phyloP scores from a whole-genome alignment of 208 protist species.

The Trypanosoma theileri region DNA sequence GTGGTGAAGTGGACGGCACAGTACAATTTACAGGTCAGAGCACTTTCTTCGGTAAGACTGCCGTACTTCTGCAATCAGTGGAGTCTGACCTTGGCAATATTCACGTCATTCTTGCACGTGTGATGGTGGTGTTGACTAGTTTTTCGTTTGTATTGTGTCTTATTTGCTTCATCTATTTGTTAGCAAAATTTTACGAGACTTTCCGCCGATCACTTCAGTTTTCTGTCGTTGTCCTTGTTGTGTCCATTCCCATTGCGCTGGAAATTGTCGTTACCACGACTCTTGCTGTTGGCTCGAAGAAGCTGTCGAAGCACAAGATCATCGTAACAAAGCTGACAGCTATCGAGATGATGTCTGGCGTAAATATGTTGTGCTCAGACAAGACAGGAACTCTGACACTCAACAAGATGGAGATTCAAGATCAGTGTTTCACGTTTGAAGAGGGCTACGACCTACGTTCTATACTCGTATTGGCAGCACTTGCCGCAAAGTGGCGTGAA shows the following conservation, averaged over 20 bases:
- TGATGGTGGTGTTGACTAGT: slow-evolving; percentile 65
- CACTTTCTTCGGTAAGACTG: slow-evolving; percentile 95
- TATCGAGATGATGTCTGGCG: slow-evolving; percentile 80
- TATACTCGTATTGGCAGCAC: slow-evolving; percentile 69
- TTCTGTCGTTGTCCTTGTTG: slow-evolving; percentile 85
- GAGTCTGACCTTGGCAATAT: slow-evolving; percentile 75
- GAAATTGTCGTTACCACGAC: slow-evolving; percentile 88
- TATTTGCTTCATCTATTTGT: slow-evolving; percentile 75
- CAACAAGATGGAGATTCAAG: slow-evolving; percentile 91
- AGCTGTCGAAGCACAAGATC: slow-evolving; percentile 92
- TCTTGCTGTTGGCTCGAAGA: slow-evolving; percentile 86
- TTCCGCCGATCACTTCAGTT: slow-evolving; percentile 75
- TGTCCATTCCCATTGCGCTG: slow-evolving; percentile 91
- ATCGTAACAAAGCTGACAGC: slow-evolving; percentile 93
- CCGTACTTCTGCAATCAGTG: slow-evolving; percentile 82
- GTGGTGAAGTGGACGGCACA: slow-evolving; percentile 73
- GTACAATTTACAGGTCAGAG: slow-evolving; percentile 86
- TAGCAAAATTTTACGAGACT: slow-evolving; percentile 58
- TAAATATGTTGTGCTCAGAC: slow-evolving; percentile 88
- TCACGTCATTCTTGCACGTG: slow-evolving; percentile 51
- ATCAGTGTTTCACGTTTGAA: slow-evolving; percentile 72
- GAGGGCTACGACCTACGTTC: slow-evolving; percentile 50
- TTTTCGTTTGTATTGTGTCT: slow-evolving; percentile 73
- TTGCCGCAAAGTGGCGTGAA: slow-evolving; percentile 83
- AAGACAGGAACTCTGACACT: slow-evolving; percentile 96